These are phyloP conservation scores for Trametopsis cervina DNA, from an alignment of 768 basidiomycete genomes.

Conservation along the genomic window DNA sequence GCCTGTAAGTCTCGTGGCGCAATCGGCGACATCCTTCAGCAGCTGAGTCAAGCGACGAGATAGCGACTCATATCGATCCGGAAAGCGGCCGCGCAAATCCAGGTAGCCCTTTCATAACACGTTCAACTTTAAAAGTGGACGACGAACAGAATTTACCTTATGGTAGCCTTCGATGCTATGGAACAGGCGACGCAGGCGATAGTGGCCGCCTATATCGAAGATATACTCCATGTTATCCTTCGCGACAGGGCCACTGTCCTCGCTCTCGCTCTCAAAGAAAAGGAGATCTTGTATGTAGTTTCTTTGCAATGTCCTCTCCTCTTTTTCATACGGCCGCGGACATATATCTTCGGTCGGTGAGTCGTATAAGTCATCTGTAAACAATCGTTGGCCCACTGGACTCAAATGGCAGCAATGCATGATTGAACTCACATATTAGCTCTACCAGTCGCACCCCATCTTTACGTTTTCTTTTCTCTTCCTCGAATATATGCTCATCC, in stretches of 20 bases:
- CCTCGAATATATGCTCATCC: background rate
- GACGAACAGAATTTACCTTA: background rate
- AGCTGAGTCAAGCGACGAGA: no score
- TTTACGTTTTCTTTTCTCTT: background rate
- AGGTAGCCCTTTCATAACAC: background rate
- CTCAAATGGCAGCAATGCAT: no score
- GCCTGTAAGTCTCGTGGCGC: background rate
- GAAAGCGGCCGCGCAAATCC: constrained; percentile 1
- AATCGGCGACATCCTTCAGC: no score
- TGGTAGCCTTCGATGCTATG: background rate
- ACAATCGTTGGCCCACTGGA: no score
- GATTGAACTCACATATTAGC: background rate
- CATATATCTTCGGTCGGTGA: no score
- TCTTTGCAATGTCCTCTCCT: no score
- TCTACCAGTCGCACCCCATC: background rate
- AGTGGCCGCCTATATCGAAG: background rate
- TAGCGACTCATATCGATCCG: background rate
- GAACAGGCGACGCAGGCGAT: constrained; percentile 1
- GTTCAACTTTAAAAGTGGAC: background rate
- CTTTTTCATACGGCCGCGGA: no score
- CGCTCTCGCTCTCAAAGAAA: background rate
- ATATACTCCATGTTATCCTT: no score
- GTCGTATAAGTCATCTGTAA: no score
- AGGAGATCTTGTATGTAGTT: background rate
- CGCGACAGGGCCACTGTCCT: background rate